These are phyloP conservation scores for Leucoagaricus sp. DNA, from an alignment of 1,284 basidiomycete species.

Conservation along the genomic window DNA sequence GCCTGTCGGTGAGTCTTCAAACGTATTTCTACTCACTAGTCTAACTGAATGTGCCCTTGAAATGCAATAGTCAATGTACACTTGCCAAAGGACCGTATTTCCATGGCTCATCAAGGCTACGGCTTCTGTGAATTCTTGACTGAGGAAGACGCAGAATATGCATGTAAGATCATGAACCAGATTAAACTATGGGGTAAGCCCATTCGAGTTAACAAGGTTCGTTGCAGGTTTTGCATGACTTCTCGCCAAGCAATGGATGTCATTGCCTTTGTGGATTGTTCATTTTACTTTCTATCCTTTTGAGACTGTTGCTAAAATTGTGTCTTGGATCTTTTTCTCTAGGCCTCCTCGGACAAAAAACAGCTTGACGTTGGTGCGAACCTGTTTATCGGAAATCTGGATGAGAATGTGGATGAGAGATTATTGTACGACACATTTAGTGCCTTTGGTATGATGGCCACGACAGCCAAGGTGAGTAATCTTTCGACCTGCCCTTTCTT, in stretches of 20 bases:
- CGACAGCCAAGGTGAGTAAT: constrained; percentile 88
- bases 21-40: not conserved
- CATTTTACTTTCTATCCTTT: constrained; percentile 12
- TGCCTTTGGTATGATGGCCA: constrained; percentile 92
- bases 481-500: not conserved
- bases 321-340: constrained; percentile 13
- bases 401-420: constrained; percentile 92
- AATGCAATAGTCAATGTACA: constrained; percentile 86
- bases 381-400: constrained; percentile 94
- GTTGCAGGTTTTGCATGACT: constrained; percentile 29
- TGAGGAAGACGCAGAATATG: constrained; percentile 98
- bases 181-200: constrained; percentile 99
- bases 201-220: constrained; percentile 95
- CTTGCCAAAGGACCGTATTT: constrained; percentile 99
- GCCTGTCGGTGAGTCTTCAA: constrained; percentile 77
- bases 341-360: constrained; percentile 96
- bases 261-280: constrained; percentile 7
- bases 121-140: constrained; percentile 99
- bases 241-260: constrained; percentile 4
- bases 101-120: constrained; percentile 97
- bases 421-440: constrained; percentile 94
- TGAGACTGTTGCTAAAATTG: constrained; percentile 11
- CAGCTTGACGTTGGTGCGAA: constrained; percentile 98
- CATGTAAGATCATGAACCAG: constrained; percentile 99
- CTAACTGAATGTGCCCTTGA: not conserved